A percentile compares a stretch with the other conserved stretches of the same genome.
These are phyloP conservation scores for Eimeria maxima DNA, from an alignment of 169 alveolate genomes.

Conservation along the genomic window DNA sequence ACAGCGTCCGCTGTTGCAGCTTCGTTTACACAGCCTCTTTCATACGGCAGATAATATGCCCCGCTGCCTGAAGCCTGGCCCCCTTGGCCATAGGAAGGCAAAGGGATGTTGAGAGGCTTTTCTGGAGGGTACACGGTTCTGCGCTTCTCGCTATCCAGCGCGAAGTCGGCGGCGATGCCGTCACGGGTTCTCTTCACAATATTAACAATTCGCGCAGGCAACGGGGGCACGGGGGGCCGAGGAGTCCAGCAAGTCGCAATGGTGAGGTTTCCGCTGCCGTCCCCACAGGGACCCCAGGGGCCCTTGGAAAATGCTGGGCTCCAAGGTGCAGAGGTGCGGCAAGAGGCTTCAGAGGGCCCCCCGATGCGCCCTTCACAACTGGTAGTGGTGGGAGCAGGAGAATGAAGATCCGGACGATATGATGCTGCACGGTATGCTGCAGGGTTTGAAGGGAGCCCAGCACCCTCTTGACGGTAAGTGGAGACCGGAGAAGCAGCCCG, in stretches of 20 bases:
- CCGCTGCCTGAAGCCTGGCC: neutral
- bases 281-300: neutral
- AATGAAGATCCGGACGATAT: neutral
- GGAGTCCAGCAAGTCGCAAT: neutral
- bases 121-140: conserved; percentile 69
- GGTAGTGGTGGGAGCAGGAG: neutral
- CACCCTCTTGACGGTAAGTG: neutral
- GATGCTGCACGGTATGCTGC: neutral
- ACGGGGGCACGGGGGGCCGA: neutral
- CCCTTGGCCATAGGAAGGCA: neutral
- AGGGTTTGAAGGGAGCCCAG: neutral
- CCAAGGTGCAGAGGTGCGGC: neutral
- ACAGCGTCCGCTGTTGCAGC: neutral
- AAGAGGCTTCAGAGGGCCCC: neutral
- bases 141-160: neutral
- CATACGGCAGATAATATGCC: neutral
- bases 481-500: neutral
- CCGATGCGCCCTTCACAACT: neutral
- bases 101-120: conserved; percentile 44
- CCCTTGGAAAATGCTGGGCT: neutral
- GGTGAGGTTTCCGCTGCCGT: neutral
- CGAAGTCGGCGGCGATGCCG: conserved; percentile 32
- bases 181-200: conserved; percentile 12
- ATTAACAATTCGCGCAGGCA: conserved; percentile 48
- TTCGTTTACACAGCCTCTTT: neutral